A percentile compares a stretch with the other conserved stretches of the same genome.
These are phyloP conservation scores for Neocucurbitaria cava DNA, from an alignment of 2,329 filamentous ascomycete genomes.

Conservation along the genomic window DNA sequence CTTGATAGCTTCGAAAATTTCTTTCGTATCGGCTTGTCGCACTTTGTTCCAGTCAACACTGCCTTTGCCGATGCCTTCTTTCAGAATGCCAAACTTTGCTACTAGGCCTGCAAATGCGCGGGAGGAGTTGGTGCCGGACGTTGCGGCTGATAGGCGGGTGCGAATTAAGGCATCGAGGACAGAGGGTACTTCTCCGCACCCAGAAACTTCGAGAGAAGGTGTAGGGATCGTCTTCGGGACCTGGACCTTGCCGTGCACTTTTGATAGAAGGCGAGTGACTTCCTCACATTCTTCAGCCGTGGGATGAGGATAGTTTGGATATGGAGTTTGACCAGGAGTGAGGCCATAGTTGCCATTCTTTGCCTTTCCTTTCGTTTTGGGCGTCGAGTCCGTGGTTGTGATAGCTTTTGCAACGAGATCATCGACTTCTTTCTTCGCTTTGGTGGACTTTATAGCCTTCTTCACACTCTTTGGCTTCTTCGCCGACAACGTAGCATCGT, in stretches of 20 bases:
- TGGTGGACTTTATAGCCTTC: conserved; percentile 21
- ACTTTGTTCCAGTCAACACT: conserved; percentile 80
- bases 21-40: conserved; percentile 62
- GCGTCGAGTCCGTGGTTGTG: conserved; percentile 33
- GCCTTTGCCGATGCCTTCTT: conserved; percentile 70
- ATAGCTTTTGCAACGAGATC: conserved; percentile 35
- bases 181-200: conserved; percentile 71
- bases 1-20: conserved; percentile 74
- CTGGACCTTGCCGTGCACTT: conserved; percentile 69
- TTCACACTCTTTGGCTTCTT: conserved; percentile 29
- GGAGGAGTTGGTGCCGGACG: conserved; percentile 66
- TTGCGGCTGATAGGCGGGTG: conserved; percentile 68
- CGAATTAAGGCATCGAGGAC: conserved; percentile 70
- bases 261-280: conserved; percentile 70
- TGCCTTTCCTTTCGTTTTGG: conserved; percentile 44
- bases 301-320: conserved; percentile 70
- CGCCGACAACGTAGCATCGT: conserved; percentile 8
- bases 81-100: conserved; percentile 66
- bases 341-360: conserved; percentile 55
- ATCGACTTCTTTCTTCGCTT: conserved; percentile 27
- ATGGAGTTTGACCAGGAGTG: conserved; percentile 65
- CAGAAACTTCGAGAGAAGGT: conserved; percentile 74
- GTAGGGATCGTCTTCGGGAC: conserved; percentile 72
- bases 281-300: conserved; percentile 73
- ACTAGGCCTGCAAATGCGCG: conserved; percentile 72